Conservation (phyloP, 345 rosid species). For the Litchi chinensis region DNA sequence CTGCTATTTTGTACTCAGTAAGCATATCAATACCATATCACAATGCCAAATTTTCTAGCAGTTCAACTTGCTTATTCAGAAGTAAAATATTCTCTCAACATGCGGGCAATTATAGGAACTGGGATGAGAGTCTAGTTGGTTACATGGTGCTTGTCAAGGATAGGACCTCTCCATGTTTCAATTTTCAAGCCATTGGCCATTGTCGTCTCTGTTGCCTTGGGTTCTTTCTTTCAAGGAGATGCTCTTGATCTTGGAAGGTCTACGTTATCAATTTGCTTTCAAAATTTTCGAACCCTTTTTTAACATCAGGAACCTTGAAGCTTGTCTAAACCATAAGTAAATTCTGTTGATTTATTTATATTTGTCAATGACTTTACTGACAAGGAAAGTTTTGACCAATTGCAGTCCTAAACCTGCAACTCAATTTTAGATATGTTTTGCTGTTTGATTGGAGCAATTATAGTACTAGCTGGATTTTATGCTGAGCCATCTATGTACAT, state of each 20-base stretch:
- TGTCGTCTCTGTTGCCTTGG: constrained; percentile 24
- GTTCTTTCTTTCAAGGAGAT: constrained; percentile 25
- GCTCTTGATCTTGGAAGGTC: constrained; percentile 33
- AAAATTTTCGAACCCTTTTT: too few relatives aligned
- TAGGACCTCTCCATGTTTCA: constrained; percentile 36
- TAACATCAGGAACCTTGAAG: too few relatives aligned
- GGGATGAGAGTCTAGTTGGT: constrained; percentile 10
- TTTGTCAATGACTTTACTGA: too few relatives aligned
- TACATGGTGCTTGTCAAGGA: constrained; percentile 28
- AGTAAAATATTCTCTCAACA: neutral
- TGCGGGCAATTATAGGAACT: constrained; percentile 21
- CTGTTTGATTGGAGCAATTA: too few relatives aligned
- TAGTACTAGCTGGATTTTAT: too few relatives aligned
- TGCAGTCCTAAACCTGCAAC: too few relatives aligned
- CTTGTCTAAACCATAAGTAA: too few relatives aligned
- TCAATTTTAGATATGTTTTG: too few relatives aligned
- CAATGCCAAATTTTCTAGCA: neutral
- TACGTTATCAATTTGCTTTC: too few relatives aligned
- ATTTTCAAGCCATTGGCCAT: constrained; percentile 38
- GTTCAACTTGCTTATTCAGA: neutral
- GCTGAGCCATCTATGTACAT: too few relatives aligned
- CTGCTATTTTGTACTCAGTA: constrained; percentile 33
- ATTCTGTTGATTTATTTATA: too few relatives aligned
- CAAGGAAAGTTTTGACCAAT: too few relatives aligned
- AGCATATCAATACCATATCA: neutral